Evolutionary conservation across 163 green algal species (phyloP), one percentile per base, ranked within the genome.

Genomic region (Scenedesmus sp.): DNA sequence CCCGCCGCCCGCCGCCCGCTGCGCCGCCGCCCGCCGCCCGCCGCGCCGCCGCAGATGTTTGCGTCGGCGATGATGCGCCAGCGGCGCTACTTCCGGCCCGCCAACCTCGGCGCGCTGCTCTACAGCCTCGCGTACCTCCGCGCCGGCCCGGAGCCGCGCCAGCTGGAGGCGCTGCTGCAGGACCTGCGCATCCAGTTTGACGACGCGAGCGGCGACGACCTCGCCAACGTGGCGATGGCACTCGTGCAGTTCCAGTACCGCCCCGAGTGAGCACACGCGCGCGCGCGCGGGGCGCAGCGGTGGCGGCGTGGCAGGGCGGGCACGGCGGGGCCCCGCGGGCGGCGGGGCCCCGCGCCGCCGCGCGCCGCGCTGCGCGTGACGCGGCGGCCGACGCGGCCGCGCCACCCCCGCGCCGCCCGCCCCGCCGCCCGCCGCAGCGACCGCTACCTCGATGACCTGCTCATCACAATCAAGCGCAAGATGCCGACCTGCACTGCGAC

Each of bases 51-150:
- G 47, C 71, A 80, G 71, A 44, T 63, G 26, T 80, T 80, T 20
- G 18, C 3, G 10, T 9, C 20, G 5, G 29, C 26, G 39, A 39
- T 80, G 47, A 53, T 54, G 58, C 48, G 71, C 5, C 34, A 62
- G 62, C 48, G 62, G 15, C 63, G 63, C 10, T 70, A 60, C 62
- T 39, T 81, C 31, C 36, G 51, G 1, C 74, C 74, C 1, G 22
- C 63, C 1, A 18, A 53, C 31, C 34, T 81, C 4, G 63, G 60
- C 51, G 62, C 36, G 47, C 26, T 81, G 39, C 60, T 81, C 50
- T 81, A 73, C 48, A 75, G 63, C 74, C 29, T 64, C n/a, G 74
- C 74, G 1, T 81, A 81, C 62, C 50, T 81, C 36, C 34, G 63
- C 2, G 63, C 63, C 15, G 15, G 26, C 2, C 74, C 74, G 3